Base-by-base conservation (phyloP, 345 rosid genomes). In the Hibiscus syriacus region DNA sequence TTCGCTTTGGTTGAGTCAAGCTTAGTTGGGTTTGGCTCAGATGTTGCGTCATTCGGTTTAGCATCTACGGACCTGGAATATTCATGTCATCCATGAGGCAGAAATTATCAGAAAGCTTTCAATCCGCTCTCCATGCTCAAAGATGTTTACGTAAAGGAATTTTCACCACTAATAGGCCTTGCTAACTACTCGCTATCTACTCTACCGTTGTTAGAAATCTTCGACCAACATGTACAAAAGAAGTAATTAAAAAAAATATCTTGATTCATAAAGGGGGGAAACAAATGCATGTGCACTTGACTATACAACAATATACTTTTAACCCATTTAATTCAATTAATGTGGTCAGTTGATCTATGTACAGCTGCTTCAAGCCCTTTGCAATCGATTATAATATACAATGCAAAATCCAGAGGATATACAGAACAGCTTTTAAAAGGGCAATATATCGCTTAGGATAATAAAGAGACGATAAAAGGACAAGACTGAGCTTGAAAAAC, bases 1-100 rank as follows among this genome's bases (percentile, higher is more conserved):
- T 63, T 46, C 43, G 36, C 72, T 26, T 77, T 57, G 43, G 73
- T 66, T 57, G 80, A 65, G 29, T 73, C 75, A 19, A 73, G 68
- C 50, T 53, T 69, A 7, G 52, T 75, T 66, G 83, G 63, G 69
- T 66, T 71, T 55, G 26, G 82, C 63, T 76, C 82, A 48, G 69
- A 58, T 67, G 76, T 62, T 70, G 73, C 60, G 8, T 77, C 85
- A 29, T 61, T 72, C 55, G 6, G 49, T 68, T 68, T 69, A 54
- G 81, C 78, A 57, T 82, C 74, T 61, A 81, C 20, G 25, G 80
- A 80, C 69, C 96, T 85, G 78, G 30, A 75, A 61, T 10, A 41
- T 45, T 43, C 45, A 72, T 17, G 70, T 64, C 56, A 68, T 67
- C 48, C 65, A 41, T 58, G 55, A 23, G 20, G 60, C 14, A 69